Evolutionary conservation across 495 filamentous ascomycete species (phyloP).

Genomic region (Talaromyces adpressus): DNA sequence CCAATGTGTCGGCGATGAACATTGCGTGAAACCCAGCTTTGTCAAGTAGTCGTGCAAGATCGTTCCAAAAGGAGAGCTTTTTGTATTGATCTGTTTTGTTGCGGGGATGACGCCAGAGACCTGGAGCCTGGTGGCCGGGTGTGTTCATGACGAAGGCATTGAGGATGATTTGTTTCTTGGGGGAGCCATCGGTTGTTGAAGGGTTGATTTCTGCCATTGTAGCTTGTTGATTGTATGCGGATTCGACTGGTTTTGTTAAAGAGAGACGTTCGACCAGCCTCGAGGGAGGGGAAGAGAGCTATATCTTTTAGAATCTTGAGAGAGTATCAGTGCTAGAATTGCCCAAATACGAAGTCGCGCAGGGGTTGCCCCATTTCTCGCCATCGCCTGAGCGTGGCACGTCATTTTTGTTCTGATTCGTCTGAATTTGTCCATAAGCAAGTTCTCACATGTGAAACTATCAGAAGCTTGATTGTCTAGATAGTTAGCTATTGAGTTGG

Average conservation of each 20-base stretch:
- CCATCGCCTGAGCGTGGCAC: conserved; percentile 13
- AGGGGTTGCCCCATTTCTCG: conserved; percentile 9
- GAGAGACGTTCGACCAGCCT: neutral
- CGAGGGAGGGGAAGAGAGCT: neutral
- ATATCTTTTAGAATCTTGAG: neutral
- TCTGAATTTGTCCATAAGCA: neutral
- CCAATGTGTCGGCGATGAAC: conserved; percentile 48
- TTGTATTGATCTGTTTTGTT: conserved; percentile 48
- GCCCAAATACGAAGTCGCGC: neutral
- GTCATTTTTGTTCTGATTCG: conserved; percentile 8
- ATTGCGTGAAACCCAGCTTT: conserved; percentile 54
- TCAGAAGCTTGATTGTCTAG: neutral
- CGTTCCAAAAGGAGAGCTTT: conserved; percentile 47
- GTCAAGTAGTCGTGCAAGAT: conserved; percentile 50
- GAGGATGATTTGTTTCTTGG: conserved; percentile 48
- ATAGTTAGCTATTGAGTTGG: neutral
- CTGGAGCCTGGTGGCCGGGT: conserved; percentile 49
- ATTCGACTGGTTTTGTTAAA: neutral
- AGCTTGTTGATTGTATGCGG: conserved; percentile 3
- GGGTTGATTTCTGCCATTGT: conserved; percentile 7
- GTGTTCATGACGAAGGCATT: conserved; percentile 53
- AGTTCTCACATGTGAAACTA: too few species aligned
- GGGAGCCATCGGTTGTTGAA: neutral
- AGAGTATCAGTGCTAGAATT: neutral
- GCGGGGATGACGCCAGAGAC: conserved; percentile 48